Conservation (phyloP, 257 asterid genomes). For the Solanum rostratum region DNA sequence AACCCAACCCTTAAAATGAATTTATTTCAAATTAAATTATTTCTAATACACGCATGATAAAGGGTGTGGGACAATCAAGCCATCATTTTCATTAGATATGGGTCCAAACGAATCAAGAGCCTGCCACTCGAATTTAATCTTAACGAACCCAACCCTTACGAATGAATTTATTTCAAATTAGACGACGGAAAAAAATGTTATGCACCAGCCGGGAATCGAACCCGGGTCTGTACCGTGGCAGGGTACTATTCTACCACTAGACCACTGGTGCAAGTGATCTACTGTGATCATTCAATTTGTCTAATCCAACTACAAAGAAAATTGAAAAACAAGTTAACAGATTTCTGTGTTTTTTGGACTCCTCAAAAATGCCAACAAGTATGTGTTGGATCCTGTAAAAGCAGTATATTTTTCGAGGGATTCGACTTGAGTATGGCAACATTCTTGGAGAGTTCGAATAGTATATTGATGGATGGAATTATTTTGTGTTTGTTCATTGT, state of each 20-base stretch:
- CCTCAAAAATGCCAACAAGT: not conserved
- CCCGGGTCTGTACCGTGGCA: slow-evolving; percentile 94
- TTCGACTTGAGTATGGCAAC: too few species aligned
- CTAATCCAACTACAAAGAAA: not conserved
- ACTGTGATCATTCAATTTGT: not conserved
- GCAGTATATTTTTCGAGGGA: too few species aligned
- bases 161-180: too few species aligned
- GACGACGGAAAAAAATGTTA: too few species aligned
- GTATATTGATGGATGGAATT: not conserved
- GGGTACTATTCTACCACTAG: slow-evolving; percentile 96
- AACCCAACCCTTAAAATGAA: too few species aligned
- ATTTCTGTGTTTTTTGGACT: not conserved
- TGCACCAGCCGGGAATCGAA: slow-evolving; percentile 93
- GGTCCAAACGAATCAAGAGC: too few species aligned
- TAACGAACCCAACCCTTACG: too few species aligned
- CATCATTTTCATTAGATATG: too few species aligned
- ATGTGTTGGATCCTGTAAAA: not conserved
- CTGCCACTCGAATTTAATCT: too few species aligned
- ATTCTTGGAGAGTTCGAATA: not conserved
- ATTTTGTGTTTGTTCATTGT: not conserved
- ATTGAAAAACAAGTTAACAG: not conserved
- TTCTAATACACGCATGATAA: too few species aligned
- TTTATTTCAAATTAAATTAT: too few species aligned
- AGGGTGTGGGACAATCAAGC: too few species aligned
- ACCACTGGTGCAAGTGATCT: slow-evolving; percentile 53